Evolutionary conservation across 2,329 filamentous ascomycete species (phyloP), one percentile per base, ranked within the genome.

Genomic region (Neofusicoccum umdonicola): DNA sequence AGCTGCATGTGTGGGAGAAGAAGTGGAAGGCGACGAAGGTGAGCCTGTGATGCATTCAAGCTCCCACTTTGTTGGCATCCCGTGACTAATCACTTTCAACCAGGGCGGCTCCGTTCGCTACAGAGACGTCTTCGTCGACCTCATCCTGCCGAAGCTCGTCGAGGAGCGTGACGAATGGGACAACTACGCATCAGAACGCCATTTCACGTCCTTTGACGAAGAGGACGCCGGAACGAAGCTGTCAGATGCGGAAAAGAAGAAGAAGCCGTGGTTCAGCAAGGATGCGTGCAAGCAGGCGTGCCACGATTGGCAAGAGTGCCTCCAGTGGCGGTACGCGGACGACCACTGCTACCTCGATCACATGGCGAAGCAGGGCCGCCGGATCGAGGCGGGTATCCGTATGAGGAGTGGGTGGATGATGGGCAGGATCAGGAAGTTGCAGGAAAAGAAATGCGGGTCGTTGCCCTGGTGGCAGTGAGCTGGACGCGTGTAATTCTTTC

Each of bases 391-490:
- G 4, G 19, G 19, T 19, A 72, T 75, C 6, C 71, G 72, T 6
- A 69, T 76, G 1, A 69, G 66, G 8, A 74, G 73, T 1, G 74
- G 74, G 13, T 77, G 75, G 75, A 72, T 75, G 66, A 60, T 69
- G 65, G 66, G 66, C 8, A 66, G 75, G 11, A 73, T 77, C 7
- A 65, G 72, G 19, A 68, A 67, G 2, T 74, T 76, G 65, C 72
- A 73, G 57, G 69, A 71, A 15, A 67, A 69, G 1, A 67, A 71
- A 9, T 72, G 52, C 35, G 12, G 35, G 12, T 4, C 52, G 17
- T 27, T 56, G 13, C 37, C 52, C 8, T 56, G 52, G 52, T 31
- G 27, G 27, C 27, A 31, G 27, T 31, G 6, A 7, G 27, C 27
- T 31, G 27, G 27, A 31, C 4, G 27, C 27, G 6, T 31, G 27